Conservation (phyloP, 2,329 filamentous ascomycete species). For the Aspergillus niger region DNA sequence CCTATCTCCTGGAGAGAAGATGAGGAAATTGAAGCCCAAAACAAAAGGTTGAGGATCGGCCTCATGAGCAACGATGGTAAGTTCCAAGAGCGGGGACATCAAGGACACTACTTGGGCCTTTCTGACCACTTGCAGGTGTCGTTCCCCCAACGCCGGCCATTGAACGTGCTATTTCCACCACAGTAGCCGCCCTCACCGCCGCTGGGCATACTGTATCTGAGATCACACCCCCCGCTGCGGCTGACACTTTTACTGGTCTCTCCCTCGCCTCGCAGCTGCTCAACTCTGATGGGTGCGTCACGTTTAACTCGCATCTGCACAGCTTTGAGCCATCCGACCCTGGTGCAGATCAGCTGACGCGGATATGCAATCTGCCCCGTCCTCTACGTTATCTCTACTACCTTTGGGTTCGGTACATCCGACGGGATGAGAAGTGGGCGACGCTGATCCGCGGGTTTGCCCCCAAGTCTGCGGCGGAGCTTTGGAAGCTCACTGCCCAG, state of each 20-base stretch:
- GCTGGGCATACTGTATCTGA: slow-evolving; percentile 75
- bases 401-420: slow-evolving; percentile 83
- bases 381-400: slow-evolving; percentile 84
- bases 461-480: slow-evolving; percentile 71
- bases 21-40: slow-evolving; percentile 59
- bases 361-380: slow-evolving; percentile 71
- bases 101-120: not conserved
- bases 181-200: slow-evolving; percentile 66
- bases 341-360: slow-evolving; percentile 73
- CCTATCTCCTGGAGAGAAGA: slow-evolving; percentile 76
- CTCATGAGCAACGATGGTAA: slow-evolving; percentile 72
- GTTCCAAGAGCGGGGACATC: not conserved
- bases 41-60: slow-evolving; percentile 70
- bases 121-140: slow-evolving; percentile 54
- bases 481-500: slow-evolving; percentile 77
- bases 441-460: slow-evolving; percentile 73
- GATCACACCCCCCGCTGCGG: slow-evolving; percentile 67
- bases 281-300: slow-evolving; percentile 80
- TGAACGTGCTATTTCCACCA: slow-evolving; percentile 70
- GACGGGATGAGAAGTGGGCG: slow-evolving; percentile 75
- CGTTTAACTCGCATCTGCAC: slow-evolving; percentile 75
- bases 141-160: slow-evolving; percentile 87
- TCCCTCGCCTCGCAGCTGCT: slow-evolving; percentile 77
- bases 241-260: slow-evolving; percentile 76
- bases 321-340: slow-evolving; percentile 77